These are phyloP conservation scores for Zoysia japonica DNA, from an alignment of 176 grass and related monocot species.

Conservation along the genomic window DNA sequence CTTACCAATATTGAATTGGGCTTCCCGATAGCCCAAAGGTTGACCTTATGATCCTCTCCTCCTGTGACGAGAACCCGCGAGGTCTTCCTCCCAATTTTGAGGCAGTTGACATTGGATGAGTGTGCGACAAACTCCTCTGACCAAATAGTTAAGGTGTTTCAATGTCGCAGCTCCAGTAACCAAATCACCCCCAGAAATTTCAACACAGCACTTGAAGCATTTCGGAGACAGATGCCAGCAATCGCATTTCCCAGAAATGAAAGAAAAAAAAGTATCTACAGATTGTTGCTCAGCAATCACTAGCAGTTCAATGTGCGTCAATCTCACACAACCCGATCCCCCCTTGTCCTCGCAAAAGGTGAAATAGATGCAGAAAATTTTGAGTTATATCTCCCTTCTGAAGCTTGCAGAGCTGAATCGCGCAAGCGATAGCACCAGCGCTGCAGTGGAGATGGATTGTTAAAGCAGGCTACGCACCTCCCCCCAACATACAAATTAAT, in stretches of 20 bases:
- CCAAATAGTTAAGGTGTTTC: constrained; percentile 62
- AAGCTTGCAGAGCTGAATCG: not conserved
- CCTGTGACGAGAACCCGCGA: constrained; percentile 92
- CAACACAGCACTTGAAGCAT: not conserved
- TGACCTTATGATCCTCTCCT: constrained; percentile 94
- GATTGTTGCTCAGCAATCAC: not conserved
- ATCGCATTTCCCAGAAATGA: not conserved
- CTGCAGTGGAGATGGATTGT: not conserved
- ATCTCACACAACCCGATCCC: not conserved
- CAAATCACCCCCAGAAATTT: not conserved
- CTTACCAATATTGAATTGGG: constrained; percentile 93
- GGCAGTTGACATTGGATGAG: constrained; percentile 96
- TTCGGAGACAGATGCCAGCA: not conserved
- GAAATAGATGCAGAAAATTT: not conserved
- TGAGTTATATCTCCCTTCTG: not conserved
- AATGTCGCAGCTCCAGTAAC: constrained; percentile 21
- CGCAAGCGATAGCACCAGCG: not conserved
- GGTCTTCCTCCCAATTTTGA: constrained; percentile 94
- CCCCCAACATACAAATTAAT: not conserved
- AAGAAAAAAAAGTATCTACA: not conserved
- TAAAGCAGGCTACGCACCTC: constrained; percentile 7
- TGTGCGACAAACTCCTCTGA: constrained; percentile 98
- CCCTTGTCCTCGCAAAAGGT: not conserved
- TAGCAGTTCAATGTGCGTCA: not conserved
- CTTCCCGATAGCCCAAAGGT: constrained; percentile 94